Base-by-base conservation (phyloP, 164 flowering plant genomes). In the Liquidambar formosana region DNA sequence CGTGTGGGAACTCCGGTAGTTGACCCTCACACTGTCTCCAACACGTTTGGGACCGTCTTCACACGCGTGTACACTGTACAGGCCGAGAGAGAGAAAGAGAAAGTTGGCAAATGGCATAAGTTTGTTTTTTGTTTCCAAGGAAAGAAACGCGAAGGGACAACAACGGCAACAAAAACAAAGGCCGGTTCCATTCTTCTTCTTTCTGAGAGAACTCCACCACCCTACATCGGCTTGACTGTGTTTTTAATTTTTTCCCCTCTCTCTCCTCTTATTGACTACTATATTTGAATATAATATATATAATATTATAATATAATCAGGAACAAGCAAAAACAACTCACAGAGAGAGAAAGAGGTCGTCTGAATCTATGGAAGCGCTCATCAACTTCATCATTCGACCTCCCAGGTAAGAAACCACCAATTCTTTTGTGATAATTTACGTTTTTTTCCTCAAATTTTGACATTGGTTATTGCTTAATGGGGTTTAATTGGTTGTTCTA, bases 331-430 rank as follows among this genome's bases (percentile, higher is more conserved):
- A n/a, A 61, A 44, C 52, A 48, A 58, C 16, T 48, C 18, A 22
- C 41, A 28, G 56, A 63, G 48, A 48, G 52, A 46, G 38, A 64
- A 27, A 44, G 57, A 18, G 21, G 41, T 51, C 71, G 33, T 54
- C 61, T 66, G 71, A 78, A 77, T 81, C 80, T 6, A 94, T 94
- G 98, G 98, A 94, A 59, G 97, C 89, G 85, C 92, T 94, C 47
- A 84, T 92, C 76, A 94, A 85, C 85, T 94, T 94, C 77, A 90
- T 92, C 57, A 94, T 94, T 61, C 89, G 98, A 27, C 98, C 98
- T 3, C 98, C 98, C 63, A 90, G 98, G 98, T 94, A 65, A 62
- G 6, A 2, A 33, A 33, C 41, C 41, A 33, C 6, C 41, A 33
- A 33, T 33, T 2, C 6, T 33, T 33, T 33, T 33, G 4, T 33